Percentiles rank a stretch among this genome's conserved stretches.
Evolutionary conservation across 192 early-diverging fungal species (phyloP).

Genomic region (Backusella liffmaniae): DNA sequence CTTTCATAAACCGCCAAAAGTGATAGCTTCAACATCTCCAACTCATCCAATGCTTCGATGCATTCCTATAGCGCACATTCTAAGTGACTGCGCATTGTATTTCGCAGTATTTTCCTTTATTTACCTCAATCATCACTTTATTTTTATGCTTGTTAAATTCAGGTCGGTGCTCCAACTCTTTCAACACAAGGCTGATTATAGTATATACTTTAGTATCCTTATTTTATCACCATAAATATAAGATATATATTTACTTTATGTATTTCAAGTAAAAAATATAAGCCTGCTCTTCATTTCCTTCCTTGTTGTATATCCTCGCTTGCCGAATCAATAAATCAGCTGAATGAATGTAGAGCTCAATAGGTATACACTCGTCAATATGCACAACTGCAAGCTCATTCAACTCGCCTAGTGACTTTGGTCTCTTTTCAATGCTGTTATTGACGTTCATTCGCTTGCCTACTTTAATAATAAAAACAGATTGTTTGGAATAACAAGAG

Average conservation of each 20-base stretch:
- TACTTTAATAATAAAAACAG: background rate
- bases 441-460: background rate
- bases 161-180: conserved; percentile 54
- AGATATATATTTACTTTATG: conserved; percentile 42
- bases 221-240: background rate
- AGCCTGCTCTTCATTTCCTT: conserved; percentile 63
- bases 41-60: conserved; percentile 49
- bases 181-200: conserved; percentile 52
- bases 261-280: conserved; percentile 71
- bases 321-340: conserved; percentile 46
- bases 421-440: background rate
- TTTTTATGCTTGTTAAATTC: conserved; percentile 48
- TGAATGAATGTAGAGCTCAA: conserved; percentile 47
- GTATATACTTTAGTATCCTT: background rate
- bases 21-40: conserved; percentile 54
- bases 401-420: conserved; percentile 35
- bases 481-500: background rate
- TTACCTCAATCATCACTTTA: conserved; percentile 29
- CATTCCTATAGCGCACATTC: conserved; percentile 39
- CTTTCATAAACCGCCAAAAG: conserved; percentile 32
- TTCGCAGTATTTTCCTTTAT: conserved; percentile 18
- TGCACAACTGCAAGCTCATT: conserved; percentile 23
- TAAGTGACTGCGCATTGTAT: conserved; percentile 18
- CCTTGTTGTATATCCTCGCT: conserved; percentile 56
- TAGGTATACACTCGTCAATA: conserved; percentile 35